Evolutionary conservation across 1,284 basidiomycete species (phyloP), one percentile per base, ranked within the genome.

Genomic region (Lignosus rhinocerotis): DNA sequence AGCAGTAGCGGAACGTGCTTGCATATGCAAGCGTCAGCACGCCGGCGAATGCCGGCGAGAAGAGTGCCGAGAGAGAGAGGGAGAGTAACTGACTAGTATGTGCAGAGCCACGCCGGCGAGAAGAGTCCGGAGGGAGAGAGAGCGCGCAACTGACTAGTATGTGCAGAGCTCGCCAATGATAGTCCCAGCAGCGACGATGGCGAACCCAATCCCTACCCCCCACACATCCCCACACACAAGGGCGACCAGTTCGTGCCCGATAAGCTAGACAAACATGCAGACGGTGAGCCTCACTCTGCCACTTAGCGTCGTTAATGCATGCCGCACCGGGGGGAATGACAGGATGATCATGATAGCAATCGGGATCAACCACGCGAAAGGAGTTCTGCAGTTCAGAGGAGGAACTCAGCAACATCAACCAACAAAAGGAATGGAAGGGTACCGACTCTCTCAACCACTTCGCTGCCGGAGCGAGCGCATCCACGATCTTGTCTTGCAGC

Each of bases 351-450:
- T 76, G 53, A 93, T 78, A 39, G 76, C 90, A 45, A 95, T 92
- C 1, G 94, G 93, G 41, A 96, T 92, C n/a, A 88, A 71, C 87
- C 87, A 96, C 16, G 93, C 94, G 32, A 62, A 70, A 2, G 69
- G 69, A 6, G 73, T 63, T 36, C 62, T 63, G 33, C 1, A 17
- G 16, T 39, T 6, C 36, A 12, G 25, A 7, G 8, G 19, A 8
- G 21, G 14, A n/a, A 30, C 17, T 25, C 25, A 25, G 10, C 6
- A 10, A 21, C 5, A 12, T n/a, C 16, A 17, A 21, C 8, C 2
- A 30, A n/a, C 17, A 25, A 16, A 16, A 34, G 2, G n/a, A 8
- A 21, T 5, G 21, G n/a, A 32, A 16, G 11, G 36, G 31, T 12
- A 68, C 77, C 75, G 55, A 78, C 76, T 63, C 51, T 45, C 73